Conservation (phyloP, 768 basidiomycete genomes). For the Hericium coralloides region DNA sequence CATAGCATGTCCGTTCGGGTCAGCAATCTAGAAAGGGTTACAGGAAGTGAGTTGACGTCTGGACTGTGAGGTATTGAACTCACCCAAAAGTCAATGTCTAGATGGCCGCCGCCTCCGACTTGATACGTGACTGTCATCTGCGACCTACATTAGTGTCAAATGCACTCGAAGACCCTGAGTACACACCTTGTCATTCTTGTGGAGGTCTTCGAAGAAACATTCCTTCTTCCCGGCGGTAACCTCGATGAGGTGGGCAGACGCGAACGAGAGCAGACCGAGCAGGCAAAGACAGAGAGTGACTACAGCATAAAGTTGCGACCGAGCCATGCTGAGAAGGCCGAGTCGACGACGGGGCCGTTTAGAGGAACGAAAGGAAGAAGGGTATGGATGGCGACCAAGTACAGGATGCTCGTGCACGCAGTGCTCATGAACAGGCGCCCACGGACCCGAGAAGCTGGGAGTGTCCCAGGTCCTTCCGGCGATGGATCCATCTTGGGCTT, state of each 20-base stretch:
- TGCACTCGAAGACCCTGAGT: neutral
- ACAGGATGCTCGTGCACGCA: neutral
- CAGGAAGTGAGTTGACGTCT: neutral
- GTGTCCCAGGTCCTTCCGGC: conserved; percentile 9
- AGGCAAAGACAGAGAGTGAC: conserved; percentile 29
- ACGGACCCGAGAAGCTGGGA: neutral
- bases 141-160: neutral
- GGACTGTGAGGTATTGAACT: conserved; percentile 7
- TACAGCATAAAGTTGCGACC: conserved; percentile 29
- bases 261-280: conserved; percentile 22
- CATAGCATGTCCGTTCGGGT: conserved; percentile 60
- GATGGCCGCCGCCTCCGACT: conserved; percentile 92
- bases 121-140: conserved; percentile 99
- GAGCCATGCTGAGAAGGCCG: conserved; percentile 22
- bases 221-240: conserved; percentile 77
- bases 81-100: conserved; percentile 98
- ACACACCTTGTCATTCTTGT: conserved; percentile 78
- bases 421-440: neutral
- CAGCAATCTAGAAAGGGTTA: conserved; percentile 52
- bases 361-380: neutral
- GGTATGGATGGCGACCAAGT: neutral
- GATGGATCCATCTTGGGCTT: conserved; percentile 1
- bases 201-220: conserved; percentile 94
- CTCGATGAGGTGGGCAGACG: conserved; percentile 62
- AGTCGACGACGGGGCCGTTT: too few species aligned